Base-by-base conservation (phyloP, 2,329 filamentous ascomycete species). In the Parafenestella ontariensis region DNA sequence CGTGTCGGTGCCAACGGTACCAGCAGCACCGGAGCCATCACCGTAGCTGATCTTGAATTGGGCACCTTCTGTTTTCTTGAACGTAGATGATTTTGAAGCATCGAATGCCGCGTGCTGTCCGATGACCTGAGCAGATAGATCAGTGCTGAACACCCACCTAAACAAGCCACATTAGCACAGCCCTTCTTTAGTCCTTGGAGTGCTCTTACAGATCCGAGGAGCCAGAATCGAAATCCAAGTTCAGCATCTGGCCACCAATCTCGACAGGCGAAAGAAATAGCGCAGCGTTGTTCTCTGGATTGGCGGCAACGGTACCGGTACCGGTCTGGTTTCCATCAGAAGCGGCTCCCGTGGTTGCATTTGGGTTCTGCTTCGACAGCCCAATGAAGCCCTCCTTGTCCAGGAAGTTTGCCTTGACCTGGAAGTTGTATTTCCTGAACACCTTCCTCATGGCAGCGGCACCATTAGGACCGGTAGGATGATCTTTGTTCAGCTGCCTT, bases 141-240 rank as follows among this genome's bases (percentile, higher is more conserved):
- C 71, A 15, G 84, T 86, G 77, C 84, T 89, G 78, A 91, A 89
- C 20, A 89, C 84, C 89, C 88, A 92, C 49, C 84, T 86, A 62
- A 11, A 45, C 10, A 31, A 11, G 15, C 13, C n/a, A 5, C 33
- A 41, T 70, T 52, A 70, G 61, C 41, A 34, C 21, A 39, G 15
- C 23, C 41, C 28, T 52, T 33, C 42, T 46, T 34, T 28, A 47
- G 18, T 5, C 1, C 17, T 8, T 6, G 23, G 36, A 9, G 20
- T 11, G 13, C 20, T 44, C 83, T 70, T 81, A 86, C 78, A 90
- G 81, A 73, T 91, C 89, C 11, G 89, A 84, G 1, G 88, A 91
- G 52, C 89, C 89, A n/a, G 87, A 89, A 74, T 92, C 89, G 69
- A 92, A 90, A 71, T 90, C 85, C 70, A 92, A 77, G 67, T 87